Evolutionary conservation across 1,139 yeast species (phyloP), one percentile per base, ranked within the genome.

Genomic region (Blastobotrys petasosporus): DNA sequence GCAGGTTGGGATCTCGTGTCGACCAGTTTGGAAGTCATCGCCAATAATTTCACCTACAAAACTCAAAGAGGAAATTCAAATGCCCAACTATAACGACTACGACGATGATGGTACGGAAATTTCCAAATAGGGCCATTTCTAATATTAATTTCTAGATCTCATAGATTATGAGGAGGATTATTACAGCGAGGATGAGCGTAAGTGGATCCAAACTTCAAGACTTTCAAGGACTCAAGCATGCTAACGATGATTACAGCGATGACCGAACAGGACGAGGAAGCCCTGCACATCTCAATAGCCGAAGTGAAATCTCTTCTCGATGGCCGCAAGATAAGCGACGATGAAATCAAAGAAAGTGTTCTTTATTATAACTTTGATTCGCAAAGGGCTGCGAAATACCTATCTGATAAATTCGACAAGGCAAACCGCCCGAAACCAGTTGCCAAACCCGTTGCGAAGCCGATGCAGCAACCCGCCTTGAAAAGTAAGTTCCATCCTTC

Each of bases 281-380:
- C 50, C 34, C 46, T 52, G 30, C 42, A 48, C 33, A 32, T 52
- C 11, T 61, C 63, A 6, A 77, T 54, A 8, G 62, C 61, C 8
- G 77, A 77, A 20, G 60, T 55, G 44, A 77, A 74, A 1, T 74
- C 80, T 39, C 56, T 64, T 36, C 75, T 79, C 25, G 76, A 70
- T 3, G 77, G 75, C 30, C 47, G 63, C n/a, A 71, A 70, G 7
- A 71, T 79, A 44, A 68, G 72, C 5, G 84, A 79, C 25, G 57
- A 67, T 10, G 77, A 74, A 40, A 64, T 84, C 50, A 76, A 79
- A 54, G 84, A 80, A 52, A 69, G 80, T 0, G 68, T 85, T 11
- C 81, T 80, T 71, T 71, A 69, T 55, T 77, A 79, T 56, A 80
- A 80, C 60, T 77, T 77, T 58, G 80, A 78, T 42, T 56, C 79